Base-by-base conservation (phyloP, 2,329 filamentous ascomycete genomes). In the Sporothrix inflata region DNA sequence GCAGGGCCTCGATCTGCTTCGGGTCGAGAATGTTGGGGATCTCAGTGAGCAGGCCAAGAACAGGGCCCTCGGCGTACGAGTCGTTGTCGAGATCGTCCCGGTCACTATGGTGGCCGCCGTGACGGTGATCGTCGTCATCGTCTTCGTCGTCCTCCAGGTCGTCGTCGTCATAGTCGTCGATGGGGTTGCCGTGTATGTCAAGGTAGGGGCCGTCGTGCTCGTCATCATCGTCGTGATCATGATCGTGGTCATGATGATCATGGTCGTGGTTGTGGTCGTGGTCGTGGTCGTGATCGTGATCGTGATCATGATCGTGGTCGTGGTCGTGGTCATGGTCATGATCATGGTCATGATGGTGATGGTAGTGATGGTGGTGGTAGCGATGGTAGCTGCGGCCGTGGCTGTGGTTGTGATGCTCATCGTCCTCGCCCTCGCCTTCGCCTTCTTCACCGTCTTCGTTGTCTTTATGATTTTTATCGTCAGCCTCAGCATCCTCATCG, bases 21-120 rank as follows among this genome's bases (percentile, higher is more conserved):
- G 95, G 95, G 57, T 97, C 94, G 40, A 98, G 85, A 49, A 98
- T 97, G 76, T 98, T 92, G 40, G 95, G 95, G 14, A 98, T 94
- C 79, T 98, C 95, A 0, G 95, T 98, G 71, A 98, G 84, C 16
- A 98, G 84, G 14, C 95, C 95, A 21, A 93, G 92, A 78, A 93
- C 87, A 27, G 93, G 91, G 3, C 93, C 92, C 75, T 94, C 91
- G 19, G 88, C 90, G 76, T 92, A 92, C n/a, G 92, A 92, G 75
- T 94, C 91, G 77, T 94, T 91, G 74, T 94, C 92, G 71, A 91
- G 86, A 83, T 75, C 84, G 79, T 76, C 60, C 74, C 82, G 80
- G 40, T 78, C 81, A 47, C 80, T 79, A 42, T 84, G 82, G 4
- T 69, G 67, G 4, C 74, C 53, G 21, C 72, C 73, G 66, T 53